These are phyloP conservation scores for Incumbomyces lentus DNA, from an alignment of 2,329 filamentous ascomycete species.

Conservation along the genomic window DNA sequence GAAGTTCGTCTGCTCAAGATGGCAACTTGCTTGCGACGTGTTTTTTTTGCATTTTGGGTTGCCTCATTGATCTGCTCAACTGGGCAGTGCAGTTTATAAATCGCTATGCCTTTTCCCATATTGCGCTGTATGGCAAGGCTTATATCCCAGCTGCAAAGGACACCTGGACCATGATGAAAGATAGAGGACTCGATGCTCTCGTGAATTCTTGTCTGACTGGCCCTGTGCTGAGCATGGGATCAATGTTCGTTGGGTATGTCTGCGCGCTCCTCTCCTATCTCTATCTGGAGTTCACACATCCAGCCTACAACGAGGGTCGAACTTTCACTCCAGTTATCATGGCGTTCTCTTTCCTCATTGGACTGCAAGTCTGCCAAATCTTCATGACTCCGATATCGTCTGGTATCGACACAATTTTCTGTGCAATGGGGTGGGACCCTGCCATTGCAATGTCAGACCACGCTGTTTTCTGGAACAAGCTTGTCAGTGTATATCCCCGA, in stretches of 20 bases:
- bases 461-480: conserved; percentile 65
- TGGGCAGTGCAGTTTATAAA: conserved; percentile 87
- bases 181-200: conserved; percentile 81
- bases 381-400: conserved; percentile 81
- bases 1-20: conserved; percentile 50
- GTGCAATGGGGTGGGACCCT: conserved; percentile 59
- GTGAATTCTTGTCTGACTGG: conserved; percentile 79
- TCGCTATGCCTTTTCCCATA: conserved; percentile 84
- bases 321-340: conserved; percentile 66
- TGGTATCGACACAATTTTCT: conserved; percentile 87
- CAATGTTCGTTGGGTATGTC: conserved; percentile 72
- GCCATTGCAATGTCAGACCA: conserved; percentile 68
- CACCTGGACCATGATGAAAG: conserved; percentile 83
- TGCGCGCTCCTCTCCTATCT: conserved; percentile 74
- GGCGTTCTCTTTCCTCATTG: conserved; percentile 80
- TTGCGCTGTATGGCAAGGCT: conserved; percentile 81
- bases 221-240: conserved; percentile 62
- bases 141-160: conserved; percentile 82
- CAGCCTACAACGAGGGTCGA: conserved; percentile 60
- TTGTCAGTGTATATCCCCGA: conserved; percentile 60
- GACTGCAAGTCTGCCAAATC: conserved; percentile 77
- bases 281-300: conserved; percentile 75
- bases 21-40: conserved; percentile 60
- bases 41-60: conserved; percentile 65
- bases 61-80: conserved; percentile 65